A percentile compares a stretch with the other conserved stretches of the same genome.
Conservation (phyloP, 108 stramenopile genomes). For the Pinguiococcus pyrenoidosus region DNA sequence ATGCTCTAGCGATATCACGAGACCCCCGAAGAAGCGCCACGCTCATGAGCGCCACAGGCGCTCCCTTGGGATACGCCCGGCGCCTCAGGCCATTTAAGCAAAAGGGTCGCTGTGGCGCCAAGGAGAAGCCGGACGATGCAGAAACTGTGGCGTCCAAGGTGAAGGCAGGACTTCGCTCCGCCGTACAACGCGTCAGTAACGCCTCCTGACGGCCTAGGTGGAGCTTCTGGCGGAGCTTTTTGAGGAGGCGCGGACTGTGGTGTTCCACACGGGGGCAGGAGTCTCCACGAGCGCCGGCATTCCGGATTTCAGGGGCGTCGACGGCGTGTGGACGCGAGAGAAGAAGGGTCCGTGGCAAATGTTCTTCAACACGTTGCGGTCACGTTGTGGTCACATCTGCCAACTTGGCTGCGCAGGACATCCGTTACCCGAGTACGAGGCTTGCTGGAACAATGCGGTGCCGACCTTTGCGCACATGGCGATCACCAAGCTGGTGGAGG, state of each 20-base stretch:
- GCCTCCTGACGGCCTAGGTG: too few species aligned
- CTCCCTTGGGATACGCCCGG: constrained; percentile 5
- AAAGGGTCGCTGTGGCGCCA: constrained; percentile 7
- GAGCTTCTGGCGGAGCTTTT: constrained; percentile 1
- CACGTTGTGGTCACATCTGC: too few species aligned
- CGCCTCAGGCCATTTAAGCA: constrained; percentile 1
- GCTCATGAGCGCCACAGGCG: neutral
- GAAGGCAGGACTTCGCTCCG: too few species aligned
- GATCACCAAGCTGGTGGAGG: constrained; percentile 1
- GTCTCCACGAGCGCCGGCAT: constrained; percentile 13
- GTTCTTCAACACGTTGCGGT: too few species aligned
- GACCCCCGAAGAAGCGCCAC: too few species aligned
- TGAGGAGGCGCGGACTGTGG: neutral
- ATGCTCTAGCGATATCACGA: too few species aligned
- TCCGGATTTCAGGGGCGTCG: constrained; percentile 9
- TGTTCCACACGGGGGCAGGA: constrained; percentile 10
- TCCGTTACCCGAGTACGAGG: constrained; percentile 9
- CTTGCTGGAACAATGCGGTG: constrained; percentile 16
- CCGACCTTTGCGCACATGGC: constrained; percentile 23
- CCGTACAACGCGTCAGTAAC: too few species aligned
- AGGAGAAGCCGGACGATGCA: neutral
- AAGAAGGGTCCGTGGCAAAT: too few species aligned
- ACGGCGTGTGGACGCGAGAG: constrained; percentile 17
- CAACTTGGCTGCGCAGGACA: too few species aligned
- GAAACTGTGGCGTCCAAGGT: neutral